phyloP scores from a whole-genome alignment of 805 yeast genomes.

The Teunomyces lycoperdinae region DNA sequence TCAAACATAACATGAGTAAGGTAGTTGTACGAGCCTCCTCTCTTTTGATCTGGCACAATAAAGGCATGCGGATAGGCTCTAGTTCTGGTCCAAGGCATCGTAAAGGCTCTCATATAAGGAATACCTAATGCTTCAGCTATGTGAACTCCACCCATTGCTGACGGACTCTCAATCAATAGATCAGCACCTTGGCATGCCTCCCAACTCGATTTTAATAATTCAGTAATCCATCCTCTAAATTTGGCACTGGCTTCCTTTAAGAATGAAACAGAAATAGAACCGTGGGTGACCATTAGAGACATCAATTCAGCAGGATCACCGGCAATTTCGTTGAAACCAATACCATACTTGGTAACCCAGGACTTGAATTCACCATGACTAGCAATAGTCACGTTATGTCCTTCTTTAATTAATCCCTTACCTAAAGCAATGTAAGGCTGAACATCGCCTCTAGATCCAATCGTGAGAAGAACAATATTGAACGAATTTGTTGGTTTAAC shows the following conservation, averaged over 20 bases:
- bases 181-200: slow-evolving; percentile 81
- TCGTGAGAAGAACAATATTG: slow-evolving; percentile 71
- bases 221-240: slow-evolving; percentile 81
- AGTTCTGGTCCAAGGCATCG: slow-evolving; percentile 98
- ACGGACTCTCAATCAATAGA: slow-evolving; percentile 89
- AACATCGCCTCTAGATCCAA: slow-evolving; percentile 95
- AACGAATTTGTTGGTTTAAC: slow-evolving; percentile 53
- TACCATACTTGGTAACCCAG: slow-evolving; percentile 68
- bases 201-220: slow-evolving; percentile 75
- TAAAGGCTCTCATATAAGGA: slow-evolving; percentile 91
- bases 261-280: slow-evolving; percentile 78
- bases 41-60: slow-evolving; percentile 87
- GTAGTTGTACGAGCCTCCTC: slow-evolving; percentile 91
- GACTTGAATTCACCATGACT: slow-evolving; percentile 79
- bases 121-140: slow-evolving; percentile 89
- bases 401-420: slow-evolving; percentile 71
- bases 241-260: slow-evolving; percentile 77
- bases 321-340: slow-evolving; percentile 72
- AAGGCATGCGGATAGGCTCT: slow-evolving; percentile 96
- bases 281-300: slow-evolving; percentile 90
- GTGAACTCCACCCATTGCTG: slow-evolving; percentile 93
- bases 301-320: slow-evolving; percentile 92
- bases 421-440: slow-evolving; percentile 95
- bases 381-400: slow-evolving; percentile 80
- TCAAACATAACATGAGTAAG: slow-evolving; percentile 92